These are phyloP conservation scores for Suillus sp. DNA, from an alignment of 768 basidiomycete species.

Conservation along the genomic window DNA sequence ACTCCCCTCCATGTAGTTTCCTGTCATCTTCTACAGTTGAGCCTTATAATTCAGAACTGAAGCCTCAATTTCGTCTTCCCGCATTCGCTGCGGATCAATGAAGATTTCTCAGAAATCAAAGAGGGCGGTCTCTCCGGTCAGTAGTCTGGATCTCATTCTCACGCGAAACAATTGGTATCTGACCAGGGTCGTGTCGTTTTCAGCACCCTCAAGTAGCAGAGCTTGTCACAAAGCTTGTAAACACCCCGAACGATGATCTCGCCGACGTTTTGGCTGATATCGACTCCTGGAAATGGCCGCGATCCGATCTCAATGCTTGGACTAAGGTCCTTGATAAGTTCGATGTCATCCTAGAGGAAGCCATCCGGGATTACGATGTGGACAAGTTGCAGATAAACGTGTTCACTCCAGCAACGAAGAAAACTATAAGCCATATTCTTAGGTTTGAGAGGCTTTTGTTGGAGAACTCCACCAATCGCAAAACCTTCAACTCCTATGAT, in stretches of 20 bases:
- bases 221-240: constrained; percentile 70
- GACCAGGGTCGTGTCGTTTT: background rate
- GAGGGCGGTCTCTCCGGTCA: constrained; percentile 76
- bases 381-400: constrained; percentile 79
- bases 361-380: constrained; percentile 83
- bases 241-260: constrained; percentile 72
- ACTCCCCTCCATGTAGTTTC: constrained; percentile 15
- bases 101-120: constrained; percentile 87
- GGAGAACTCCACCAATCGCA: constrained; percentile 97
- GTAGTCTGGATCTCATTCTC: constrained; percentile 31
- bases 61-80: constrained; percentile 22
- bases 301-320: constrained; percentile 97
- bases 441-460: constrained; percentile 86
- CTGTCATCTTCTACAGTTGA: constrained; percentile 17
- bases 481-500: constrained; percentile 95
- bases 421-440: constrained; percentile 77
- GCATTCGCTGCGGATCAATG: constrained; percentile 67
- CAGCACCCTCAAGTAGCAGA: constrained; percentile 81
- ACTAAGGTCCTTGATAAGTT: constrained; percentile 95
- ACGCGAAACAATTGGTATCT: constrained; percentile 13
- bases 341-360: constrained; percentile 82
- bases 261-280: constrained; percentile 66
- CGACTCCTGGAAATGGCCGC: constrained; percentile 89
- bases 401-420: constrained; percentile 77
- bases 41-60: constrained; percentile 18